Evolutionary conservation across 345 rosid species (phyloP), one percentile per base, ranked within the genome.

Genomic region (Balakata baccata): DNA sequence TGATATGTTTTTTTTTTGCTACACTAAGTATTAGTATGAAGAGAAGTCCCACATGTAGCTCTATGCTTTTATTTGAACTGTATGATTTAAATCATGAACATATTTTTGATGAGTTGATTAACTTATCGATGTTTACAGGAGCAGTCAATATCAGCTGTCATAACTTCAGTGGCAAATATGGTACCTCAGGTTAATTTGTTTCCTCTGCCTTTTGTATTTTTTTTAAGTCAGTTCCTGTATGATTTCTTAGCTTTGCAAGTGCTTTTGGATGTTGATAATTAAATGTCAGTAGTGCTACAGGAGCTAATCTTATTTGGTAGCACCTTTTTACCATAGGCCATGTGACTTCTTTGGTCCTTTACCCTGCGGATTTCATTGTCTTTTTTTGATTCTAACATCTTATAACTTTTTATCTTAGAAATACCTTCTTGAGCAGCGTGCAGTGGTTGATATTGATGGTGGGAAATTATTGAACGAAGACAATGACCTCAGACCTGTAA

Each of bases 391-490:
- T n/a, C 57, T 38, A 66, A 60, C 38, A 23, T 39, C 51, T 16
- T 59, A 11, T 59, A 22, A 34, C 66, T 83, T 79, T 46, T 70
- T 75, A 56, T 79, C 65, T 49, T 75, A 92, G 98, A 90, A 85
- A 78, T 92, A 92, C 84, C 96, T 94, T 81, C 94, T 94, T 34
- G 98, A 94, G 87, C 90, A 92, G 84, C 87, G 89, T 47, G 98
- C 98, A 29, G 86, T 90, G 71, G 77, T 92, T 76, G 92, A 92
- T 75, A 83, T 61, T 73, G 97, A 94, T 82, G 93, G 94, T 73
- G 91, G 96, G 22, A 92, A 86, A 81, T 82, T 90, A 75, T 96
- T 94, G 67, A 94, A 94, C 77, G 98, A 94, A 83, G 98, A 94
- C 81, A 88, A 80, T 83, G 98, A 94, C 84, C 72, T 94, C 72